Evolutionary conservation across 2,329 filamentous ascomycete genomes (phyloP).

Genomic region (Pseudopyrenochaeta lycopersici): DNA sequence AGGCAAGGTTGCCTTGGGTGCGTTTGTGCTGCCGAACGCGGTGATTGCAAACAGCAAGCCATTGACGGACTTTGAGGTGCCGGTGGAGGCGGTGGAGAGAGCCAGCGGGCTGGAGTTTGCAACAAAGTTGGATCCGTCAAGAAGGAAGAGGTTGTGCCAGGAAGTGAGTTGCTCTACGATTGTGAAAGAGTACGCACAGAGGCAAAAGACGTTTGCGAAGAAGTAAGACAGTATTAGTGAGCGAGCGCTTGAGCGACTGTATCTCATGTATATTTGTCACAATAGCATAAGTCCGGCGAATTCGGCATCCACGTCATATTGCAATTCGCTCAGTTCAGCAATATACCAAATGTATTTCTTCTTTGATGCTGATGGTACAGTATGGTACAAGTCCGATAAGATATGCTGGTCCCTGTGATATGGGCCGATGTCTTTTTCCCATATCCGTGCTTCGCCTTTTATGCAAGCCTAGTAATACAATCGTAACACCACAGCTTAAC

Average conservation of each 20-base stretch:
- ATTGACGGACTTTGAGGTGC: conserved; percentile 91
- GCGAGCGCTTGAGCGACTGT: neutral
- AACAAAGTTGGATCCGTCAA: conserved; percentile 74
- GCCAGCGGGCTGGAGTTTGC: conserved; percentile 94
- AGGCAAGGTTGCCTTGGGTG: conserved; percentile 78
- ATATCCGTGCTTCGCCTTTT: neutral
- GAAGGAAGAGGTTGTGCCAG: conserved; percentile 82
- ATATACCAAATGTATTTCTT: conserved; percentile 5
- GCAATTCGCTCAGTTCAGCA: conserved; percentile 1
- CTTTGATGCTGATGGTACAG: conserved; percentile 27
- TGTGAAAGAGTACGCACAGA: conserved; percentile 78
- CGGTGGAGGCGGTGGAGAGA: conserved; percentile 89
- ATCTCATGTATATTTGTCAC: conserved; percentile 19
- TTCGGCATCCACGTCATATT: conserved; percentile 7
- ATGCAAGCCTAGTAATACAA: neutral
- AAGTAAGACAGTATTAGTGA: conserved; percentile 17
- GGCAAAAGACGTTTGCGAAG: conserved; percentile 59
- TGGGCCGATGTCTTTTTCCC: neutral
- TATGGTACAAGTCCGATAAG: conserved; percentile 32
- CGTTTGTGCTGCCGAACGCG: conserved; percentile 95
- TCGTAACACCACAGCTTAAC: neutral
- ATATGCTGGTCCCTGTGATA: neutral
- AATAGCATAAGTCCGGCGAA: conserved; percentile 10
- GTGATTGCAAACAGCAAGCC: conserved; percentile 87
- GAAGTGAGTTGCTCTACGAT: conserved; percentile 86